These are phyloP conservation scores for Westerdykella ornata DNA, from an alignment of 2,329 filamentous ascomycete species.

Conservation along the genomic window DNA sequence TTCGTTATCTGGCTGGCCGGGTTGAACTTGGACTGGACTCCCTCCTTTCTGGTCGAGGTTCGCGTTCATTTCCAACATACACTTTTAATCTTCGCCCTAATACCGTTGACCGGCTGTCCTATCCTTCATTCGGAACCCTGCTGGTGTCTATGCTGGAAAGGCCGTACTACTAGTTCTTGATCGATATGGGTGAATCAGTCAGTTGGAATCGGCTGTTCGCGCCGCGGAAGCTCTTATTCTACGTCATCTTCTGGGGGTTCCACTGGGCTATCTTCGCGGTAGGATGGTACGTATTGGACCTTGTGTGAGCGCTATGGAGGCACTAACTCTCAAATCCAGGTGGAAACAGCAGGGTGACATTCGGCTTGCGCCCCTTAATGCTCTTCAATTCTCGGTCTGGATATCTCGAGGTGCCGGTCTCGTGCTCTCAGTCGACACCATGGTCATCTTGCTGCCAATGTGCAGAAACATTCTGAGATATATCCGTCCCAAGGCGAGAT, in stretches of 20 bases:
- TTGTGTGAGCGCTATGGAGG: constrained; percentile 6
- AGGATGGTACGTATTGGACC: constrained; percentile 63
- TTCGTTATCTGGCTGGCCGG: constrained; percentile 40
- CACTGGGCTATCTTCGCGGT: constrained; percentile 74
- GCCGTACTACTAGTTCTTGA: constrained; percentile 3
- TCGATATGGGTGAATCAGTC: constrained; percentile 8
- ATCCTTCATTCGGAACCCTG: constrained; percentile 8
- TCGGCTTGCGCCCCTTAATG: constrained; percentile 70
- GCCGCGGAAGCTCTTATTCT: constrained; percentile 66
- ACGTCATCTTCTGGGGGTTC: constrained; percentile 71
- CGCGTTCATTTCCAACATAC: constrained; percentile 26
- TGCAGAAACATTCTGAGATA: constrained; percentile 83
- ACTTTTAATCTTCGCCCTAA: constrained; percentile 32
- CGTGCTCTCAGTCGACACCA: constrained; percentile 73
- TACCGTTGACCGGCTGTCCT: constrained; percentile 28
- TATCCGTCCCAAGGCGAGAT: constrained; percentile 78
- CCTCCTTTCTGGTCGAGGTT: constrained; percentile 28
- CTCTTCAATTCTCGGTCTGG: constrained; percentile 84
- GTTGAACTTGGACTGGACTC: constrained; percentile 35
- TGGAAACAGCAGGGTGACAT: constrained; percentile 65
- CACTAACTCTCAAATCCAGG: constrained; percentile 47
- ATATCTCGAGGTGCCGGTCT: constrained; percentile 89
- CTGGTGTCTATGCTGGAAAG: constrained; percentile 8
- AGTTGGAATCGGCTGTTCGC: constrained; percentile 48
- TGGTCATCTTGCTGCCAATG: constrained; percentile 87